Base-by-base conservation (phyloP, 345 rosid genomes). In the Alliaria petiolata region DNA sequence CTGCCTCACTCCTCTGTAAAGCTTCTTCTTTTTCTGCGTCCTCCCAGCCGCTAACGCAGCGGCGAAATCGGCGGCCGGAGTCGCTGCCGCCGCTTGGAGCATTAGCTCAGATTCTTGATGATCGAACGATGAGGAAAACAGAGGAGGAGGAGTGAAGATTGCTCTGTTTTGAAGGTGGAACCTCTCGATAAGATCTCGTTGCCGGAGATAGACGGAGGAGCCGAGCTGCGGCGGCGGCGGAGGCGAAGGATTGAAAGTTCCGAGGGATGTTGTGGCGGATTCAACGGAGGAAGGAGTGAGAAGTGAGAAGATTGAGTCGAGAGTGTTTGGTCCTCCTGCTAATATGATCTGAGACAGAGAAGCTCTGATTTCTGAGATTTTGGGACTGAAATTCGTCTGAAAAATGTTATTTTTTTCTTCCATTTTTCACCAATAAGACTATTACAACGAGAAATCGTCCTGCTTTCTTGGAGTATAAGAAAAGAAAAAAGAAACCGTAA, bases 1-100 rank as follows among this genome's bases (percentile, higher is more conserved):
- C 86, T 95, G 99, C 67, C 99, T 88, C 72, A 95, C 99, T 71
- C 99, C 99, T 67, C 97, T 82, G 89, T 95, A 95, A 20, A 88
- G 83, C 70, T 95, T 95, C 86, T 85, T 87, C 88, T 74, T 91
- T 58, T 70, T 64, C 62, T 36, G 17, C 43, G 62, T 35, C 55
- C 76, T 65, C 10, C 46, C 66, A 1, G 75, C 75, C n/a, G 64
- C 79, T 25, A 76, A 68, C 5, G 70, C 75, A 1, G 75, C 62
- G 11, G 71, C 66, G 66, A 40, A 69, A n/a, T 75, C 79, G 0
- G 61, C 46, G 33, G 71, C 53, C 26, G 71, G 52, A 38, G 34
- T 2, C 1, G 17, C 9, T n/a, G 76, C 3, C 8, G 14, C 30
- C 0, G 30, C 17, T 16, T 26, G 74, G 56, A 59, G 62, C 13